Percentiles rank a stretch among this genome's conserved stretches.
phyloP scores from a whole-genome alignment of 305 asterid genomes.

The Fraxinus greggii region DNA sequence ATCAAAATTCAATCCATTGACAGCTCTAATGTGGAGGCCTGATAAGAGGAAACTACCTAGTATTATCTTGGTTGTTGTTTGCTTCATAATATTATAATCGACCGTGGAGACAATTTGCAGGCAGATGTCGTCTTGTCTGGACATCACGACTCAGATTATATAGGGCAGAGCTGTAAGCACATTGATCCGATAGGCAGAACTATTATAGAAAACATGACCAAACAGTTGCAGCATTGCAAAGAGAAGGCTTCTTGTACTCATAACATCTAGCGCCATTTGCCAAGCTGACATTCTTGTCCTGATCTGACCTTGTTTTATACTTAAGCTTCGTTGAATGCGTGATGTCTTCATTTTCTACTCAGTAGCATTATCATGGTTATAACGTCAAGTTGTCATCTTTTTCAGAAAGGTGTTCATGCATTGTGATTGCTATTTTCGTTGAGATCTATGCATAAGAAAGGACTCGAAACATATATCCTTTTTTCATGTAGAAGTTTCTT shows the following conservation, averaged over 20 bases:
- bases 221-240: slow-evolving; percentile 34
- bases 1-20: no score
- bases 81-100: slow-evolving; percentile 79
- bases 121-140: slow-evolving; percentile 59
- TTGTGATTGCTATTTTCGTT: not conserved
- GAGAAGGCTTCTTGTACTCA: slow-evolving; percentile 21
- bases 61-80: slow-evolving; percentile 83
- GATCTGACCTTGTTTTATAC: not conserved
- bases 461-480: not conserved
- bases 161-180: slow-evolving; percentile 62
- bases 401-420: not conserved
- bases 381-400: not conserved
- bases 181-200: slow-evolving; percentile 50
- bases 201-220: slow-evolving; percentile 53
- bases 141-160: slow-evolving; percentile 66
- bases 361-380: not conserved
- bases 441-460: not conserved
- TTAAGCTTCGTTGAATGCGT: not conserved
- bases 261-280: not conserved
- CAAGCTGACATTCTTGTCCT: not conserved
- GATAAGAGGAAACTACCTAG: slow-evolving; percentile 87
- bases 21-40: slow-evolving; percentile 99
- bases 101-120: slow-evolving; percentile 67
- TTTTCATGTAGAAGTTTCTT: not conserved
- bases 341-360: not conserved